Percentiles rank a stretch among this genome's conserved stretches.
These are phyloP conservation scores for Penicillium sp. DNA, from an alignment of 2,329 filamentous ascomycete species.

Conservation along the genomic window DNA sequence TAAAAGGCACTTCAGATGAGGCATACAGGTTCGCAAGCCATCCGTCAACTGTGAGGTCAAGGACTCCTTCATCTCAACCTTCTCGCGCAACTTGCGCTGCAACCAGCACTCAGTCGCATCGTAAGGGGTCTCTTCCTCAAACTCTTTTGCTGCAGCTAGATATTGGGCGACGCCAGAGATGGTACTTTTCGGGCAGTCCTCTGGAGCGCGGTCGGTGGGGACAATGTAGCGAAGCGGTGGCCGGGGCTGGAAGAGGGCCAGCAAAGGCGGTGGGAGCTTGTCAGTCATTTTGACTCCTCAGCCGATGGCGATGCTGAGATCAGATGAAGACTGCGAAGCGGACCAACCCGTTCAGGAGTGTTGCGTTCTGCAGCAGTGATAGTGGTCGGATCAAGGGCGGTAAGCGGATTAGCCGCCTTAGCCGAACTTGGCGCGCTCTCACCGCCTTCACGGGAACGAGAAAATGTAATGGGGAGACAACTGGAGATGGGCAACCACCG, in stretches of 20 bases:
- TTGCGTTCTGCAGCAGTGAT: conserved; percentile 27
- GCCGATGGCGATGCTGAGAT: conserved; percentile 18
- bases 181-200: conserved; percentile 76
- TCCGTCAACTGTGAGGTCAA: conserved; percentile 69
- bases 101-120: conserved; percentile 91
- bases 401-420: conserved; percentile 29
- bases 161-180: conserved; percentile 77
- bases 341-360: conserved; percentile 28
- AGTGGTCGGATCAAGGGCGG: conserved; percentile 24
- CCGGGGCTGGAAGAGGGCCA: conserved; percentile 93
- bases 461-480: conserved; percentile 35
- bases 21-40: conserved; percentile 69
- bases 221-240: conserved; percentile 89
- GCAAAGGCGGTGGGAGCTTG: conserved; percentile 89
- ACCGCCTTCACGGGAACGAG: conserved; percentile 26
- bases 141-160: conserved; percentile 74
- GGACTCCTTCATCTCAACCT: conserved; percentile 75
- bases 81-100: conserved; percentile 81
- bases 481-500: conserved; percentile 15
- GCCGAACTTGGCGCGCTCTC: conserved; percentile 29
- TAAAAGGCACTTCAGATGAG: not conserved
- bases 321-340: conserved; percentile 26
- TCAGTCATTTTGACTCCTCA: conserved; percentile 75
- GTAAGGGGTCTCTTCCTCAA: conserved; percentile 78
- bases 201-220: conserved; percentile 80